Percentiles rank a stretch among this genome's conserved stretches.
phyloP scores from a whole-genome alignment of 108 stramenopile genomes.

The Cyclotella choctawhatcheeana region DNA sequence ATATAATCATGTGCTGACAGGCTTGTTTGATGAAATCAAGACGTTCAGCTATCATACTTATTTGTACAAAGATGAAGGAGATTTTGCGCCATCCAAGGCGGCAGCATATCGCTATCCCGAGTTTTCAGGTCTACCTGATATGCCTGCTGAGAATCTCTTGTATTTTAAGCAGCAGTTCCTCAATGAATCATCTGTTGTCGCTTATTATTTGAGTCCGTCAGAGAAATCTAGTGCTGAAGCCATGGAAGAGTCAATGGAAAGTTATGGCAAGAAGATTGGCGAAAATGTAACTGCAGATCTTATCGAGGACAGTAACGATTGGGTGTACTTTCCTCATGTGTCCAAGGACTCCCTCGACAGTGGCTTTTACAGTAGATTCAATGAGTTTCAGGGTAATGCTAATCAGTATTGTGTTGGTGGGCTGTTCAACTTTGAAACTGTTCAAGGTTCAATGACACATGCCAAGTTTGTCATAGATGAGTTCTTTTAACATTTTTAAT shows the following conservation, averaged over 20 bases:
- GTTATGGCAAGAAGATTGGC: background rate
- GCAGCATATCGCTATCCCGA: background rate
- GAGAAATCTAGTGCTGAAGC: background rate
- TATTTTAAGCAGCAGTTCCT: background rate
- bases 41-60: background rate
- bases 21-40: background rate
- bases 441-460: background rate
- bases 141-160: background rate
- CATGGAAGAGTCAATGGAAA: background rate
- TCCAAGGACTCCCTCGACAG: background rate
- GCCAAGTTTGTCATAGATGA: background rate
- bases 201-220: background rate
- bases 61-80: background rate
- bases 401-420: background rate
- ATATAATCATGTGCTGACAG: background rate
- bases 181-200: background rate
- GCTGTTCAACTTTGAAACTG: background rate
- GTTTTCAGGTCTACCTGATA: background rate
- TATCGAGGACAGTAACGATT: background rate
- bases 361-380: background rate
- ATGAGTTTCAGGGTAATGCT: background rate
- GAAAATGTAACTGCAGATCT: background rate
- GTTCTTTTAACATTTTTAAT: constrained; percentile 3
- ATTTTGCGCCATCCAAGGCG: background rate
- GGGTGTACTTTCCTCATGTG: constrained; percentile 4